phyloP scores from a whole-genome alignment of 495 filamentous ascomycete genomes.

The Daldinia decipiens region DNA sequence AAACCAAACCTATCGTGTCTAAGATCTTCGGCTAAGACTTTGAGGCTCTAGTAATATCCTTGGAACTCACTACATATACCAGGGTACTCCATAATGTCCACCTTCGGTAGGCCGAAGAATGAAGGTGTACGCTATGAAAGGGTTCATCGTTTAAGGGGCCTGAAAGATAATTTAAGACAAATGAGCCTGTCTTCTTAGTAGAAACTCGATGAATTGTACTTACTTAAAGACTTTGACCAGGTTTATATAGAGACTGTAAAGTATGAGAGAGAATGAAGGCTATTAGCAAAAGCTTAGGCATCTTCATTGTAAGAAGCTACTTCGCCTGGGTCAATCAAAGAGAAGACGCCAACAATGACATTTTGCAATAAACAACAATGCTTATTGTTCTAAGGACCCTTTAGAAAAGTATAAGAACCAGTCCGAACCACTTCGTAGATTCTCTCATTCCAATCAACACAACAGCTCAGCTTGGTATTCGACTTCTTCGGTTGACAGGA shows the following conservation, averaged over 20 bases:
- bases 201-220: neutral
- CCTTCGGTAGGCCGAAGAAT: neutral
- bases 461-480: slow-evolving; percentile 1
- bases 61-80: neutral
- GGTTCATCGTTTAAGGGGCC: neutral
- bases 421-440: neutral
- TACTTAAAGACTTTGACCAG: neutral
- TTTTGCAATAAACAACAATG: neutral
- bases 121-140: neutral
- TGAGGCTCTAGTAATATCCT: neutral
- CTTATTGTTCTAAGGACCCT: neutral
- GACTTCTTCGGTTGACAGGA: slow-evolving; percentile 2
- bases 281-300: neutral
- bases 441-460: neutral
- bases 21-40: neutral
- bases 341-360: neutral
- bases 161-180: neutral
- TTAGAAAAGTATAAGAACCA: neutral
- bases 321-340: neutral
- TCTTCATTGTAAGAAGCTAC: neutral
- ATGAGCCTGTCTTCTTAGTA: neutral
- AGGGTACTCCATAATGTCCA: neutral
- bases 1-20: neutral
- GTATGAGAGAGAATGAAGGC: neutral
- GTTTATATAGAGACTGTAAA: neutral